Base-by-base conservation (phyloP, 2,329 filamentous ascomycete species). In the Aotearoamyces nothofagi region DNA sequence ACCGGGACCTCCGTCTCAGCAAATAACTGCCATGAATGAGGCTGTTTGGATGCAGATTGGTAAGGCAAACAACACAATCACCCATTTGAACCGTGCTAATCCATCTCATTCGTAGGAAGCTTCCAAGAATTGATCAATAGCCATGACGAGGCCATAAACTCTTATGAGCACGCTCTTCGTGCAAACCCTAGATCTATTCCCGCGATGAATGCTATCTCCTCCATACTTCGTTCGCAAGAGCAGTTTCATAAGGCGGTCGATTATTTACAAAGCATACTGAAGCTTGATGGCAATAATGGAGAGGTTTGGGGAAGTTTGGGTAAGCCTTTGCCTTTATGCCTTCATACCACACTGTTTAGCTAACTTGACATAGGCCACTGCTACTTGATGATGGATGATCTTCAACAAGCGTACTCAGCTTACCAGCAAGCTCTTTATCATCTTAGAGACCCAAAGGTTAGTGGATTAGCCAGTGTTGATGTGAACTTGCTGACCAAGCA, bases 321-420 rank as follows among this genome's bases (percentile, higher is more conserved):
- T 90, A 64, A 39, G 69, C 51, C 31, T 14, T 15, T 6, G 27
- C 17, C 11, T 31, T 30, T n/a, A 5, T 27, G 9, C 11, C 11
- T 29, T 29, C 15, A n/a, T 16, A 27, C n/a, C n/a, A n/a, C n/a
- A n/a, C n/a, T n/a, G 8, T 38, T 28, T 40, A 30, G 47, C 42
- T 42, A 23, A 43, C 39, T 14, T 15, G 30, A 16, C 24, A 9
- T 42, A 87, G 83, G 90, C n/a, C 90, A 96, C 53, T 96, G 90
- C 57, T 92, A 87, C 51, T 64, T 98, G 15, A 98, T 98, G 90
- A 92, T 93, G 70, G 90, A 98, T 48, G 87, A 94, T 46, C 58
- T 96, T 17, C 90, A 96, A 55, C 84, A 96, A 49, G 90, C 90
- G 1, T 98, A 98, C 47, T 81, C 82, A 17, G 86, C 90, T 1